Evolutionary conservation across 1,284 basidiomycete species (phyloP).

Genomic region (Pholiota adiposa): DNA sequence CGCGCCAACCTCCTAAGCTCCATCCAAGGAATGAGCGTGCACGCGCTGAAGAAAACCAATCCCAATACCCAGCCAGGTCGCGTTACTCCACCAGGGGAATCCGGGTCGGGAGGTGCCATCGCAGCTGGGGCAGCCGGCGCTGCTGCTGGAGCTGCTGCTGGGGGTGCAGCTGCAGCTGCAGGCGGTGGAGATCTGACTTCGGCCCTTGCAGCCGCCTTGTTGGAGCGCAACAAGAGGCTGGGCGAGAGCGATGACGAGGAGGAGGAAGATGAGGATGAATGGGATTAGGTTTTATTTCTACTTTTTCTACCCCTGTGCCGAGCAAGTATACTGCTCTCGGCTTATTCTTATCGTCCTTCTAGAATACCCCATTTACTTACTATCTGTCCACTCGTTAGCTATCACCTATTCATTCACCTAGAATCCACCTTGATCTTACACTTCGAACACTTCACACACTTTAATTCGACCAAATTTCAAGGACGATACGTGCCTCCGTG

Average conservation of each 20-base stretch:
- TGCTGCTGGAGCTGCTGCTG: constrained; percentile 38
- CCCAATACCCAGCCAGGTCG: constrained; percentile 35
- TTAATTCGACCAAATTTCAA: background rate
- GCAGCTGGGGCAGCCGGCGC: constrained; percentile 45
- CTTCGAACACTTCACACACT: background rate
- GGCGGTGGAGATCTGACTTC: constrained; percentile 54
- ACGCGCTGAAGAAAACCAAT: constrained; percentile 75
- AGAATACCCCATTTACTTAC: background rate
- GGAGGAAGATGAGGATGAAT: constrained; percentile 88
- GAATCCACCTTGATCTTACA: background rate
- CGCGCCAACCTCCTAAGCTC: constrained; percentile 62
- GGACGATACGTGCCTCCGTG: background rate
- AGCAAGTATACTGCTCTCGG: background rate
- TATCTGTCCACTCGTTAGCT: background rate
- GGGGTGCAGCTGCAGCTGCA: constrained; percentile 28
- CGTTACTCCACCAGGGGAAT: constrained; percentile 26
- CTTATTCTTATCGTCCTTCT: background rate
- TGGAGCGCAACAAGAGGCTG: constrained; percentile 86
- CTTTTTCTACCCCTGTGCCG: background rate
- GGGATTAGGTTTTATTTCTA: constrained; percentile 58
- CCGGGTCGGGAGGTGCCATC: constrained; percentile 35
- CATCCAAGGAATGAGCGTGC: constrained; percentile 62
- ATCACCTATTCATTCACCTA: background rate
- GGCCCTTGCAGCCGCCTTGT: constrained; percentile 56
- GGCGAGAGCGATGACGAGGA: constrained; percentile 91